Evolutionary conservation across 2,329 filamentous ascomycete genomes (phyloP), one percentile per base, ranked within the genome.

Genomic region (Ophiocordyceps camponoti-leonardi): DNA sequence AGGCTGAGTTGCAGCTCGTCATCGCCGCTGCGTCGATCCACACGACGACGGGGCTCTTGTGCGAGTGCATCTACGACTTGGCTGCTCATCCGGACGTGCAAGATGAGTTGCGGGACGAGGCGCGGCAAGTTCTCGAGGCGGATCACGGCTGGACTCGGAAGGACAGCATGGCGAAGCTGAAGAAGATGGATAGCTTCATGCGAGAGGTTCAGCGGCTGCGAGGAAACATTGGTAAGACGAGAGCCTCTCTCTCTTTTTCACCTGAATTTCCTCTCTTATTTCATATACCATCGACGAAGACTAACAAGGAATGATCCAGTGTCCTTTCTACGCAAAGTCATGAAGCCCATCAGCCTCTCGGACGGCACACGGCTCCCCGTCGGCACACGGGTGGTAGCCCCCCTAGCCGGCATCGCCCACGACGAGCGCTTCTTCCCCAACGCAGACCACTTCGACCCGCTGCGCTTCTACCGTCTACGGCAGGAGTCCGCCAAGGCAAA

Each of bases 51-150:
- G 62, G 64, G 18, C 52, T 67, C 3, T 51, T 71, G 3, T 68
- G 65, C 22, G 68, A 73, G 49, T 65, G 68, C 46, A 59, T 76
- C 45, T 71, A 66, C 46, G 71, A 75, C 48, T 58, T 76, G 14
- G 65, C 66, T 3, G 63, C 65, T 4, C 56, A 69, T 31, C 67
- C 66, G 0, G 68, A 73, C 18, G 61, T 67, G 6, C 65, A 73
- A 44, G 59, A 67, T 18, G 64, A 67, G 45, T 54, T 77, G 45
- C 61, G 71, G 2, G 60, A 68, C 22, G 73, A 77, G 52, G 71
- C 68, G 1, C 52, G 58, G 23, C 56, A 59, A 1, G 60, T 69
- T 6, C 53, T 72, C 18, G 56, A 61, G 28, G 57, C 61, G 2
- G 65, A 68, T 7, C 60, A 61, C 4, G 63, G 61, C 10, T 68